Evolutionary conservation across 1,139 yeast species (phyloP), one percentile per base, ranked within the genome.

Genomic region (Komagataea norvegica): DNA sequence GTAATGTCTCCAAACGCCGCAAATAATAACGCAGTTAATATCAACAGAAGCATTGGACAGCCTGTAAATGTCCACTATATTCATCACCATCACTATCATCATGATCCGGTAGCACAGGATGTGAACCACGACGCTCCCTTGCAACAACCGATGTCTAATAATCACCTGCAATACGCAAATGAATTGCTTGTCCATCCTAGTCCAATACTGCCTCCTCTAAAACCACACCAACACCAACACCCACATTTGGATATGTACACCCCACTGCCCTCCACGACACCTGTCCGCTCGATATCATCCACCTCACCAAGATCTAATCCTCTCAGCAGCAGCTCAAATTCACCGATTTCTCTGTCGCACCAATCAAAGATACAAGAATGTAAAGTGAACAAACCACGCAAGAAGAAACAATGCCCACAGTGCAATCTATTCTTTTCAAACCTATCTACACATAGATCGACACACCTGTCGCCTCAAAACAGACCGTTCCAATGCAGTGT

Each of bases 351-450:
- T 41, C 40, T 13, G 43, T 50, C 5, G 17, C 13, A 16, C 26
- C 22, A 25, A 23, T 42, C 36, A 23, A 31, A 31, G 32, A n/a
- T n/a, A n/a, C n/a, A n/a, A n/a, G n/a, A n/a, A n/a, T n/a, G 35
- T 31, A 38, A 48, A 38, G 40, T 40, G 22, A 39, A 44, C 25
- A 72, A 72, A 52, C 78, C 77, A 30, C 65, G 94, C 46, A 79
- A 77, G 62, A 86, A 85, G 69, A 74, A 86, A 60, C 87, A 84
- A 63, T 88, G 96, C 59, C 86, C 91, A 0, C 78, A 80, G 38
- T 87, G 96, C 60, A 75, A 74, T 49, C 71, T 81, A 41, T 79
- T 67, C 59, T 87, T 81, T 60, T 77, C 86, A 40, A 87, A 88
- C 57, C 65, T 88, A 50, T 87, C 93, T 22, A 86, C 96, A 5